Evolutionary conservation across 768 basidiomycete species (phyloP).

Genomic region (Lentinula sp.): DNA sequence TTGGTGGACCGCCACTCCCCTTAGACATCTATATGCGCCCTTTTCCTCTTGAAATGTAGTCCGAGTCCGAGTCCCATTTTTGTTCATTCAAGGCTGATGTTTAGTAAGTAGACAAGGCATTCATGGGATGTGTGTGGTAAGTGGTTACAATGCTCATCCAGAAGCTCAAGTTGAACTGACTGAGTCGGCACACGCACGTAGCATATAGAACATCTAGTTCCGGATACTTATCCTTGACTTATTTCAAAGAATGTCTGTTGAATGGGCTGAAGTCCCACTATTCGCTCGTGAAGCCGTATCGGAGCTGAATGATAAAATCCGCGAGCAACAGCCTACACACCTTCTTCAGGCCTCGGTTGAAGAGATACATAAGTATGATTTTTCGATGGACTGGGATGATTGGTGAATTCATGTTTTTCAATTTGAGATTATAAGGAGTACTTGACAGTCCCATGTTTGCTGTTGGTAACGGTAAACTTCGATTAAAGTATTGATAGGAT

Average conservation of each 20-base stretch:
- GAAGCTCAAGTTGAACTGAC: background rate
- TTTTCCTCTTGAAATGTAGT: background rate
- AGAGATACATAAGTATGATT: background rate
- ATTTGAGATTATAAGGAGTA: background rate
- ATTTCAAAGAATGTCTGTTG: background rate
- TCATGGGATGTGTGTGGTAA: constrained; percentile 6
- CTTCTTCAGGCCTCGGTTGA: background rate
- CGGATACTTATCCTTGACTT: background rate
- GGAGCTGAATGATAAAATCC: background rate
- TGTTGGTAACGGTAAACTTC: no score
- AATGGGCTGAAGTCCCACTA: background rate
- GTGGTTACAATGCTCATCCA: background rate
- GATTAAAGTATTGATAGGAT: no score
- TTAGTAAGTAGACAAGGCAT: constrained; percentile 2
- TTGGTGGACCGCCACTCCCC: background rate
- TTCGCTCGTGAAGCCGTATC: background rate
- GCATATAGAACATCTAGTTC: background rate
- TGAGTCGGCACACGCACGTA: background rate
- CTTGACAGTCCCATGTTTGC: no score
- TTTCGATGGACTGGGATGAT: no score
- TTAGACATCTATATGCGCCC: background rate
- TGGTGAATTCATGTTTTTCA: no score
- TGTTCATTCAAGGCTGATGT: constrained; percentile 9
- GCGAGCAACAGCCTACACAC: background rate
- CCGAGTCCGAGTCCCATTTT: background rate